Evolutionary conservation across 2,329 filamentous ascomycete species (phyloP), one percentile per base, ranked within the genome.

Genomic region (Xylariaceae sp.): DNA sequence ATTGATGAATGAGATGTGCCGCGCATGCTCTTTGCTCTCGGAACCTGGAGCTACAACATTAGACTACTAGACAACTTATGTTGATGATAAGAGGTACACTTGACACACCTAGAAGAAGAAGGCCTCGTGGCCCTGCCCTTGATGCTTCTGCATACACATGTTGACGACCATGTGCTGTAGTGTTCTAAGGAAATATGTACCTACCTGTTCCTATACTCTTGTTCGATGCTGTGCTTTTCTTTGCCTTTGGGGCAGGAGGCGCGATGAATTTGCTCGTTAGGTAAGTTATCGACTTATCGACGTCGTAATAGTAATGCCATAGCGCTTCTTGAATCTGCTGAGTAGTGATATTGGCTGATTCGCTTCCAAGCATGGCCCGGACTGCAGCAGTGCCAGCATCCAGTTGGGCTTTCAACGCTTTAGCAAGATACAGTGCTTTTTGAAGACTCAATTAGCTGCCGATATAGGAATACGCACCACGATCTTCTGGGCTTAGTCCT

Each of bases 271-370:
- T 87, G 80, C 87, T 89, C 60, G 86, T 83, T 55, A 99, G 75
- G 69, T 96, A 97, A 54, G 83, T 81, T 40, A 96, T 88, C 1
- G 91, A 86, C 74, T 96, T 96, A 54, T 87, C 89, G 26, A 96
- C 81, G 67, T 99, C 93, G 71, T 93, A 98, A 73, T 93, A 98
- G 74, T 97, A 97, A 74, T 99, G 86, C 91, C 92, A 98, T 16
- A 99, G 75, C 0, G 93, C 84, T 59, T 98, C 93, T 71, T 96
- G 86, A 60, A 97, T 93, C 69, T 96, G 89, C 40, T 69, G 73
- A 44, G 73, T 75, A 37, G 80, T 82, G 65, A 88, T 80, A 59
- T 83, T 85, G 61, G 75, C 75, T 29, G 81, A 78, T 57, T 84
- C 79, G 9, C 76, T 73, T 6, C 86, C 88, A n/a, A 96, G 78